Base-by-base conservation (phyloP, 805 yeast genomes). In the Blastobotrys mokoenaii region DNA sequence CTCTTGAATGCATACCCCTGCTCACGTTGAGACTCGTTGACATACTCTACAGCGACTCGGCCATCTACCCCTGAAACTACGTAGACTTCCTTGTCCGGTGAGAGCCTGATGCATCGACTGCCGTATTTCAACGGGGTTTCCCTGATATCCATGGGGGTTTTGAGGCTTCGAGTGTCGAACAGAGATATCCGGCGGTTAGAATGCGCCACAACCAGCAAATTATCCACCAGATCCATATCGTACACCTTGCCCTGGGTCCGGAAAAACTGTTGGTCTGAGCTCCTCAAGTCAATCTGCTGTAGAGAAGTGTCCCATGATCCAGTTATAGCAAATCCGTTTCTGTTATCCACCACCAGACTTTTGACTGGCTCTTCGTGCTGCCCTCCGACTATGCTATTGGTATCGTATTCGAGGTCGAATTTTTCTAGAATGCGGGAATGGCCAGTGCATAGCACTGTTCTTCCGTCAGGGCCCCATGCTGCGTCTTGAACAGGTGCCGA, bases 41-140 rank as follows among this genome's bases (percentile, higher is more conserved):
- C 75, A 54, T 71, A 80, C 50, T 85, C 90, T 22, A 86, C 74
- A 0, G 88, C 79, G 1, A 83, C 87, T 25, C 94, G 67, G 0
- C 95, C 95, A 55, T 85, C 95, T n/a, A 86, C 70, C 1, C 90
- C 80, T 22, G 86, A 69, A 29, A 80, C 71, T 0, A 81, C 86
- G 59, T 81, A 6, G 82, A 93, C 51, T 65, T 59, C 49, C 2
- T 71, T 71, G 45, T 69, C 64, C 0, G 84, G 82, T 52, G 79
- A 70, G 33, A 78, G 65, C 50, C 68, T 70, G 31, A 84, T 54
- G 18, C 73, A 74, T 40, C 80, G 67, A 1, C 81, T 76, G 61
- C 83, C 88, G 56, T 76, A 77, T 53, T 77, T 77, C 43, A 85
- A 67, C 0, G 89, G 85, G 33, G 80, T 73, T 46, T 80, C 83